Evolutionary conservation across 306 rosid genomes (phyloP).

Genomic region (Quercus engelmannii): DNA sequence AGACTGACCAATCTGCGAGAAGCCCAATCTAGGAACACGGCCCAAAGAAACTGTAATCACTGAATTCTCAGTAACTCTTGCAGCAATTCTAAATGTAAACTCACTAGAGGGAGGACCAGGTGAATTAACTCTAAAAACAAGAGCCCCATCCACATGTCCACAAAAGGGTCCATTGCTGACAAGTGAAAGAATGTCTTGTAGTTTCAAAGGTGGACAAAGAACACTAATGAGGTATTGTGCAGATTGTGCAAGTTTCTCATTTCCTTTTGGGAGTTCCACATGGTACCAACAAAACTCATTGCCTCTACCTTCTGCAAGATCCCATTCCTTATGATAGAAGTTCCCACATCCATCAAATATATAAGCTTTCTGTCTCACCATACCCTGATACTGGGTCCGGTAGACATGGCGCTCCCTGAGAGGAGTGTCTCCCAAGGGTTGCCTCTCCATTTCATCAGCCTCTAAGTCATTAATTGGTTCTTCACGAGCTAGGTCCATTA

Average conservation of each 20-base stretch:
- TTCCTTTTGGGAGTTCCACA: conserved; percentile 88
- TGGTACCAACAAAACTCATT: conserved; percentile 96
- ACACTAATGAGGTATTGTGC: conserved; percentile 77
- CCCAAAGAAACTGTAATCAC: conserved; percentile 89
- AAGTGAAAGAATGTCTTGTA: conserved; percentile 95
- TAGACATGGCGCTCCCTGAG: conserved; percentile 34
- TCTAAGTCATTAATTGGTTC: conserved; percentile 29
- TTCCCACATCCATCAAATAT: conserved; percentile 80
- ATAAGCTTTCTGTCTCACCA: conserved; percentile 80
- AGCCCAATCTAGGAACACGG: conserved; percentile 91
- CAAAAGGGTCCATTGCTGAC: conserved; percentile 98
- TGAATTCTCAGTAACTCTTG: conserved; percentile 74
- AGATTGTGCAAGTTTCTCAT: conserved; percentile 72
- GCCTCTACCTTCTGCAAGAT: conserved; percentile 49
- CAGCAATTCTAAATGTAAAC: conserved; percentile 86
- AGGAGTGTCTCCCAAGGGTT: conserved; percentile 33
- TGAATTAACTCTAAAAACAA: conserved; percentile 91
- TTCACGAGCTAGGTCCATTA: conserved; percentile 54
- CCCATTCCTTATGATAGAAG: conserved; percentile 86
- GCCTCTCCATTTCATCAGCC: conserved; percentile 53
- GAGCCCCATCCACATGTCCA: conserved; percentile 89
- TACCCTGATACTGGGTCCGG: conserved; percentile 37
- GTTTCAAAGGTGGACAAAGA: conserved; percentile 93
- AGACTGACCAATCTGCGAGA: conserved; percentile 71
- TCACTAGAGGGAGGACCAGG: conserved; percentile 87